phyloP scores from a whole-genome alignment of 2,329 filamentous ascomycete genomes.

The Ophiocordyceps polyrhachis-furcata region DNA sequence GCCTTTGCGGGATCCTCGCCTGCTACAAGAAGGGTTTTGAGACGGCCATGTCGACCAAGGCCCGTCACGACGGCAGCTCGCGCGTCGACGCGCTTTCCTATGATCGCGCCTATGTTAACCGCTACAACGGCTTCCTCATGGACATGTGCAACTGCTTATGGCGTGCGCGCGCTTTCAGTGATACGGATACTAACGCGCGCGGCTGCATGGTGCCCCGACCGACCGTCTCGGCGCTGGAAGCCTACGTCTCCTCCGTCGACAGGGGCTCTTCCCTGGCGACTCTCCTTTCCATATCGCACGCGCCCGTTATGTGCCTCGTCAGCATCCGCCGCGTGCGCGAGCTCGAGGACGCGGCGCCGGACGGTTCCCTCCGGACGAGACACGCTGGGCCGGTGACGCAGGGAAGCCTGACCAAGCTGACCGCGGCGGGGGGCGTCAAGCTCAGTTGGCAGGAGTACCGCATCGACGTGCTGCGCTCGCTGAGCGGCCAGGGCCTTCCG shows the following conservation, averaged over 20 bases:
- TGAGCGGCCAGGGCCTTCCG: constrained; percentile 42
- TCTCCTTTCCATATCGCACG: constrained; percentile 40
- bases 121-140: constrained; percentile 73
- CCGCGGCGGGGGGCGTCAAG: constrained; percentile 43
- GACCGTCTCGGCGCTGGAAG: constrained; percentile 24
- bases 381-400: constrained; percentile 55
- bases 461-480: constrained; percentile 47
- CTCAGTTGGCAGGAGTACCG: constrained; percentile 60
- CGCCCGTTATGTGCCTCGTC: constrained; percentile 35
- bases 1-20: constrained; percentile 50
- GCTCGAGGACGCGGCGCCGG: constrained; percentile 35
- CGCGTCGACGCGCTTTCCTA: constrained; percentile 24
- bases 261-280: constrained; percentile 24
- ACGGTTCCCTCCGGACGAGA: constrained; percentile 21
- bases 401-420: constrained; percentile 42
- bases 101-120: constrained; percentile 39
- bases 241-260: constrained; percentile 30
- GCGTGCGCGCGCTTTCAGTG: constrained; percentile 53
- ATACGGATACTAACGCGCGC: constrained; percentile 41
- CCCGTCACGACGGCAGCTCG: constrained; percentile 8
- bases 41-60: constrained; percentile 30
- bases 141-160: constrained; percentile 74
- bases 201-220: constrained; percentile 30
- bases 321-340: constrained; percentile 35
- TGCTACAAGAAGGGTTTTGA: constrained; percentile 61